phyloP scores from a whole-genome alignment of 441 rosid genomes.

The Populus tomentosa region DNA sequence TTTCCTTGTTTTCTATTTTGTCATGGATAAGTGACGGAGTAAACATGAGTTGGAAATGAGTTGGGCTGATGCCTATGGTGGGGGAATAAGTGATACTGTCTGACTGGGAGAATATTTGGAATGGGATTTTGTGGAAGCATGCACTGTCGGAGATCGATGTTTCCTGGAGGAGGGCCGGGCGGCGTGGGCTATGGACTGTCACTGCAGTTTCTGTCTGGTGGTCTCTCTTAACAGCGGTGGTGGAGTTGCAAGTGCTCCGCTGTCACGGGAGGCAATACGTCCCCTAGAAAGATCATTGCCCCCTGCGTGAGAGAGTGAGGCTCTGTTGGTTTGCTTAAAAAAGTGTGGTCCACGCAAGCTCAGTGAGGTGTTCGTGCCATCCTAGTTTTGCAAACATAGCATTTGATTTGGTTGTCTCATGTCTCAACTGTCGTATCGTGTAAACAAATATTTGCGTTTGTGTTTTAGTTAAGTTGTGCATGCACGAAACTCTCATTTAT shows the following conservation, averaged over 20 bases:
- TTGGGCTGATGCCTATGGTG: no score
- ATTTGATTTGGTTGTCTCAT: background rate
- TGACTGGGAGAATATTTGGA: slow-evolving; percentile 27
- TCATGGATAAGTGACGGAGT: no score
- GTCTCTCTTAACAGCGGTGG: background rate
- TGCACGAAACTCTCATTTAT: no score
- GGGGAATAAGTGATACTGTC: slow-evolving; percentile 16
- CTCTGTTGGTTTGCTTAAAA: background rate
- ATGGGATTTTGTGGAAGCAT: slow-evolving; percentile 10
- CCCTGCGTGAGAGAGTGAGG: background rate
- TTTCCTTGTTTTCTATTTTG: no score
- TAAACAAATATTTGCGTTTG: no score
- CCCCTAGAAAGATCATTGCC: background rate
- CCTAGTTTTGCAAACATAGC: background rate
- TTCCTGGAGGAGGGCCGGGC: slow-evolving; percentile 23
- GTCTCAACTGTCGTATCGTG: no score
- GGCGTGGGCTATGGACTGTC: slow-evolving; percentile 15
- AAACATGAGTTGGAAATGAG: no score
- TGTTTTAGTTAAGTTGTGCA: no score
- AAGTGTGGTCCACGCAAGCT: background rate
- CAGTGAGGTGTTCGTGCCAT: background rate
- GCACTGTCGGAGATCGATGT: slow-evolving; percentile 22
- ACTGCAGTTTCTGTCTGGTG: slow-evolving; percentile 20
- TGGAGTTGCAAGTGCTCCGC: slow-evolving; percentile 13
- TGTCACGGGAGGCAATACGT: slow-evolving; percentile 6